Conservation (phyloP, 768 basidiomycete genomes). For the Trametes cubensis region DNA sequence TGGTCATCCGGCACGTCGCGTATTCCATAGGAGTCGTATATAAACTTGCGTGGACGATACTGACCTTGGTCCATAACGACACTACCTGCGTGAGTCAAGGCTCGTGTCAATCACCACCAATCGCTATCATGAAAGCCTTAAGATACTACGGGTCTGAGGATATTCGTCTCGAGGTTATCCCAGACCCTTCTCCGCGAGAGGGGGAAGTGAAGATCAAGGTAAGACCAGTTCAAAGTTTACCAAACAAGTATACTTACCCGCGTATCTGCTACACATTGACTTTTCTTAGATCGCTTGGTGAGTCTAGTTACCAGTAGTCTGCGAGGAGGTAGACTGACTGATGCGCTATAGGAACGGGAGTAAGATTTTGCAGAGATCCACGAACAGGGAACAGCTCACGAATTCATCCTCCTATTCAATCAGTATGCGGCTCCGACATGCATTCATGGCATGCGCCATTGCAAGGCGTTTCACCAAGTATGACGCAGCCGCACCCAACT, state of each 20-base stretch:
- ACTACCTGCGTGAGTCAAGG: no score
- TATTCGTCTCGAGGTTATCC: slow-evolving; percentile 47
- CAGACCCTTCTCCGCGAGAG: slow-evolving; percentile 38
- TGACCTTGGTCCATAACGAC: no score
- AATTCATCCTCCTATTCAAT: slow-evolving; percentile 2
- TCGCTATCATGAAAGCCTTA: slow-evolving; percentile 44
- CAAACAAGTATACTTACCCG: no score
- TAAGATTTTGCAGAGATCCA: not conserved
- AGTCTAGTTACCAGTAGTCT: not conserved
- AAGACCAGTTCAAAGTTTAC: not conserved
- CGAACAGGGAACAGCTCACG: not conserved
- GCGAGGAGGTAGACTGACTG: no score
- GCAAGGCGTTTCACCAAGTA: slow-evolving; percentile 32
- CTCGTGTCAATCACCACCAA: no score
- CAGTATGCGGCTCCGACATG: slow-evolving; percentile 52
- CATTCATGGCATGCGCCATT: slow-evolving; percentile 43
- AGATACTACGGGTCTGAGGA: slow-evolving; percentile 48
- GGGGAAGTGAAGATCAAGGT: slow-evolving; percentile 53
- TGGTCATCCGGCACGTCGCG: no score
- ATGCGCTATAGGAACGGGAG: not conserved
- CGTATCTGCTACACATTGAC: not conserved
- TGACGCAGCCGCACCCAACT: slow-evolving; percentile 38
- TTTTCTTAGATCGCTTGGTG: slow-evolving; percentile 10
- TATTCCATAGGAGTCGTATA: no score
- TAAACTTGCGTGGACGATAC: no score